Conservation (phyloP, 202 grass and related monocot genomes). For the Zoysia matrella region DNA sequence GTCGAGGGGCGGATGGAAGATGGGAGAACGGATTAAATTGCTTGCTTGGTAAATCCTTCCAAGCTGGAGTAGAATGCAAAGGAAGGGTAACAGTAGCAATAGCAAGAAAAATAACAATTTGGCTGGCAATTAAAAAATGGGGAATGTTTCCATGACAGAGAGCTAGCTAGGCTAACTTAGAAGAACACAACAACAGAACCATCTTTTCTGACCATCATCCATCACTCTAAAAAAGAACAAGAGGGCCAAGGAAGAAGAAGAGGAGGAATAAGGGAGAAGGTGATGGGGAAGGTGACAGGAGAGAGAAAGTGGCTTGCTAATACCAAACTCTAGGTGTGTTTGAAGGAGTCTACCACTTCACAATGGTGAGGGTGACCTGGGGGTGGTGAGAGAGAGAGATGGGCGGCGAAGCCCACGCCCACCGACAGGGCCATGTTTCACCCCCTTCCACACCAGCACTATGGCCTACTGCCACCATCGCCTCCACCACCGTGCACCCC, state of each 20-base stretch:
- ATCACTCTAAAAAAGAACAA: constrained; percentile 25
- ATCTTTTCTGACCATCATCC: constrained; percentile 34
- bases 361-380: background rate
- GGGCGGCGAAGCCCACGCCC: too few species aligned
- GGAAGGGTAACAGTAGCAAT: background rate
- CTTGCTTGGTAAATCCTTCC: background rate
- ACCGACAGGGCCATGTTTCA: constrained; percentile 80
- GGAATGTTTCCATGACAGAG: constrained; percentile 59
- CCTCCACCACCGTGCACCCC: background rate
- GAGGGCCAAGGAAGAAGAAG: background rate
- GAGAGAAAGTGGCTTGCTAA: constrained; percentile 25
- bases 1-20: constrained; percentile 14
- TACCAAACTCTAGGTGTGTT: constrained; percentile 5
- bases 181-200: constrained; percentile 6
- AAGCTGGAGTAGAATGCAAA: constrained; percentile 13
- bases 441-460: constrained; percentile 63
- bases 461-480: constrained; percentile 30
- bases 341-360: constrained; percentile 35
- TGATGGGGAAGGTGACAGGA: background rate
- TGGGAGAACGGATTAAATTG: background rate
- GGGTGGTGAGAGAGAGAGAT: too few species aligned
- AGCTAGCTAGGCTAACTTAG: constrained; percentile 37
- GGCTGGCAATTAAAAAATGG: background rate
- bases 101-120: constrained; percentile 1
- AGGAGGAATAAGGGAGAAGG: background rate